Percentiles rank a stretch among this genome's conserved stretches.
Conservation (phyloP, 1,139 yeast genomes). For the Taphrina populina region DNA sequence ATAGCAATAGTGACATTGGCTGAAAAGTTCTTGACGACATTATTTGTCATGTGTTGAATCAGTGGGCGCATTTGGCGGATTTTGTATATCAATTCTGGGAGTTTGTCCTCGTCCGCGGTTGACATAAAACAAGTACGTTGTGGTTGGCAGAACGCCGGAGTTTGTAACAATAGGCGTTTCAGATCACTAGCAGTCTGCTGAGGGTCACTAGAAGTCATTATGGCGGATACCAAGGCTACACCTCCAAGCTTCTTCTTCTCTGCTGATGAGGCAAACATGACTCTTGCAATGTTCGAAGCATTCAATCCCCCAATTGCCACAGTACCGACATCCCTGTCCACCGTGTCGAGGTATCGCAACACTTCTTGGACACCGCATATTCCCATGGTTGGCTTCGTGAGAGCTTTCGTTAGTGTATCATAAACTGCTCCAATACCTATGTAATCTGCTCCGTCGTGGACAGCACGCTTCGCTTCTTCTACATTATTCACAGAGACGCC, state of each 20-base stretch:
- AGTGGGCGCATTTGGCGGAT: constrained; percentile 51
- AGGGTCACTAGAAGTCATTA: constrained; percentile 69
- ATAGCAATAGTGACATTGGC: constrained; percentile 86
- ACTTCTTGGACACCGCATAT: constrained; percentile 63
- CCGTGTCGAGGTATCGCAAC: constrained; percentile 45
- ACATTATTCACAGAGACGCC: constrained; percentile 73
- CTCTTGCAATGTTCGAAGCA: constrained; percentile 59
- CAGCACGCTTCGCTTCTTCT: constrained; percentile 59
- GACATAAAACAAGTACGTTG: background rate
- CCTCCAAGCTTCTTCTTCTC: constrained; percentile 64
- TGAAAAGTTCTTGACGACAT: constrained; percentile 83
- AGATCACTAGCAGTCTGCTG: constrained; percentile 53
- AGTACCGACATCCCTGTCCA: constrained; percentile 44
- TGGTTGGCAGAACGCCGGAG: constrained; percentile 38
- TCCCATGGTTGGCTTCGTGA: constrained; percentile 58
- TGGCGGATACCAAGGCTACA: constrained; percentile 80
- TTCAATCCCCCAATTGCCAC: constrained; percentile 90
- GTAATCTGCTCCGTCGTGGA: constrained; percentile 65
- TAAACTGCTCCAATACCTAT: constrained; percentile 85
- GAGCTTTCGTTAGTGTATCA: constrained; percentile 69
- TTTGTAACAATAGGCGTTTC: constrained; percentile 37
- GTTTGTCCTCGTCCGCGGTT: background rate
- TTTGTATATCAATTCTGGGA: background rate
- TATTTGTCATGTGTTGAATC: constrained; percentile 84
- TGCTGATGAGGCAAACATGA: constrained; percentile 54